phyloP scores from a whole-genome alignment of 768 basidiomycete genomes.

The Mycena capillaripes region DNA sequence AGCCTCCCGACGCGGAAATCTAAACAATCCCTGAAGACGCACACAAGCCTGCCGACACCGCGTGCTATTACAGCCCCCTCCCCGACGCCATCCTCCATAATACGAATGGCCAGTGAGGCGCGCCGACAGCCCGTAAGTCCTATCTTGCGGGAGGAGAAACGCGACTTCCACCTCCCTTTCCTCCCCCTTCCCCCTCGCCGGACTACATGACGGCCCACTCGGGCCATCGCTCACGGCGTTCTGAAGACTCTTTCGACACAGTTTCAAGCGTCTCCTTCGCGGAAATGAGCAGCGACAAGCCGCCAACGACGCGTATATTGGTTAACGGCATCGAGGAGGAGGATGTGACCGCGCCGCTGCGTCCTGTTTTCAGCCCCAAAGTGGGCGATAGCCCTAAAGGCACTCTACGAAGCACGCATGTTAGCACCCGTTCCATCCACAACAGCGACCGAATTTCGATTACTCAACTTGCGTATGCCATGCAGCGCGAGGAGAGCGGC shows the following conservation, averaged over 20 bases:
- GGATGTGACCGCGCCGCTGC: conserved; percentile 24
- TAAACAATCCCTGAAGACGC: background rate
- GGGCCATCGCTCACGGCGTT: background rate
- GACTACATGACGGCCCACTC: conserved; percentile 19
- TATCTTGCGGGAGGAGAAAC: conserved; percentile 6
- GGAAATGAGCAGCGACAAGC: conserved; percentile 4
- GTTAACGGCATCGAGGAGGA: background rate
- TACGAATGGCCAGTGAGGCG: background rate
- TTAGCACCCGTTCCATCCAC: conserved; percentile 19
- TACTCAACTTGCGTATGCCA: conserved; percentile 23
- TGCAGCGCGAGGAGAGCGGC: conserved; percentile 3
- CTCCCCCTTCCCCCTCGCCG: conserved; percentile 5
- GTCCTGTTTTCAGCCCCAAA: no score
- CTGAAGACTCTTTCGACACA: conserved; percentile 29
- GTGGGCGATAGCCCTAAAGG: background rate
- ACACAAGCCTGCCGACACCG: conserved; percentile 19
- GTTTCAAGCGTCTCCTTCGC: conserved; percentile 34
- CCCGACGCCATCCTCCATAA: conserved; percentile 4
- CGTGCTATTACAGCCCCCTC: conserved; percentile 21
- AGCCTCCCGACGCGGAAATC: conserved; percentile 13
- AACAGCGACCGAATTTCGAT: conserved; percentile 34
- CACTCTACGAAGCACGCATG: background rate
- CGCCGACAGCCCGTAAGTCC: conserved; percentile 20
- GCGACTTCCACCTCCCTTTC: conserved; percentile 31
- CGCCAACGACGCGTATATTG: background rate